Evolutionary conservation across 148 eudicot genomes (phyloP).

Genomic region (Agrostemma githago): DNA sequence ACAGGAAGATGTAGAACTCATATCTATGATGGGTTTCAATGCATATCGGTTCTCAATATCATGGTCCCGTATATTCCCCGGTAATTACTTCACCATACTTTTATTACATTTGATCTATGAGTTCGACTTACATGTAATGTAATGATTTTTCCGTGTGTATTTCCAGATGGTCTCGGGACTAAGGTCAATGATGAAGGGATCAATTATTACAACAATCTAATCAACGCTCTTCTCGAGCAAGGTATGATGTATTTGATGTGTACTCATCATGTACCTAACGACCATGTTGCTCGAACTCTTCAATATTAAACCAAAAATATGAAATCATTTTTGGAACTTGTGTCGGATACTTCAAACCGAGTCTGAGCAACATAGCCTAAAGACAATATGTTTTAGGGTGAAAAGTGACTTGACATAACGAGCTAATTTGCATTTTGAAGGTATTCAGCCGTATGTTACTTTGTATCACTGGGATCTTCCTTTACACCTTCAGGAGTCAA

Average conservation of each 20-base stretch:
- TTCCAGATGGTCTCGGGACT: slow-evolving; percentile 75
- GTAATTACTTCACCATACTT: slow-evolving; percentile 25
- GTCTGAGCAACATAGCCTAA: neutral
- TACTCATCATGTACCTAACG: neutral
- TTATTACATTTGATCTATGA: neutral
- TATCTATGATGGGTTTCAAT: slow-evolving; percentile 59
- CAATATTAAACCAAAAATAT: no score
- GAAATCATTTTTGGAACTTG: no score
- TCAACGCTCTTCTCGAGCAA: slow-evolving; percentile 56
- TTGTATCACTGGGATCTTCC: slow-evolving; percentile 93
- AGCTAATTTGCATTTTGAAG: slow-evolving; percentile 34
- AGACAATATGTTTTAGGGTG: neutral
- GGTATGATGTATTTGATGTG: slow-evolving; percentile 34
- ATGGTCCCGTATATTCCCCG: slow-evolving; percentile 77
- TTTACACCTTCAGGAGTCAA: slow-evolving; percentile 58
- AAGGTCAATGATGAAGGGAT: slow-evolving; percentile 67
- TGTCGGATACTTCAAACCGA: no score
- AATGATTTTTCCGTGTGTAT: slow-evolving; percentile 18
- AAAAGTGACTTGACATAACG: slow-evolving; percentile 6
- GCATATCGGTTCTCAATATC: slow-evolving; percentile 83
- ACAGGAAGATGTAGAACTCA: slow-evolving; percentile 78
- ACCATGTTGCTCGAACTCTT: no score
- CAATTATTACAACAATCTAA: slow-evolving; percentile 62
- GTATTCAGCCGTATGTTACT: slow-evolving; percentile 68
- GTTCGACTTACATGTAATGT: neutral